These are phyloP conservation scores for Kodamaea laetipori DNA, from an alignment of 805 yeast species.

Conservation along the genomic window DNA sequence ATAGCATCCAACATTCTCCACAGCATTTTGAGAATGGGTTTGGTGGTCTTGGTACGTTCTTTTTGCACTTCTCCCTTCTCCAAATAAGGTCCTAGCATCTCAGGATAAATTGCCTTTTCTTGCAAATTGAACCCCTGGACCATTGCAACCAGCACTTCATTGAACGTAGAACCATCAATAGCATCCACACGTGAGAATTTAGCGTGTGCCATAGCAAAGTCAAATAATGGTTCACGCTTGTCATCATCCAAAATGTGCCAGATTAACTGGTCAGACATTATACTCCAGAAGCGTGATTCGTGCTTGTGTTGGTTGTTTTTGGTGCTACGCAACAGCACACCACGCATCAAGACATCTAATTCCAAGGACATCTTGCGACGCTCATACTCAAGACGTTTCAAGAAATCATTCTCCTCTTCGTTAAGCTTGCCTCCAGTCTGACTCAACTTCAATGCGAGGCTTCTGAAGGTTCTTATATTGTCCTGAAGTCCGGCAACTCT, in stretches of 20 bases:
- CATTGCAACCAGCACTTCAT: slow-evolving; percentile 57
- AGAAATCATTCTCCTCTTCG: slow-evolving; percentile 23
- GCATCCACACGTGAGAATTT: slow-evolving; percentile 62
- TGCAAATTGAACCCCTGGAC: slow-evolving; percentile 72
- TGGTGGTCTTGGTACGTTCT: slow-evolving; percentile 6
- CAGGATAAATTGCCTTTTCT: slow-evolving; percentile 62
- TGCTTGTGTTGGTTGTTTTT: slow-evolving; percentile 23
- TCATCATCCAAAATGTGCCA: slow-evolving; percentile 65
- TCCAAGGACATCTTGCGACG: slow-evolving; percentile 36
- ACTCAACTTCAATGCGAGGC: slow-evolving; percentile 44
- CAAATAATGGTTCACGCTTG: slow-evolving; percentile 63
- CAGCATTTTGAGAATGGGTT: slow-evolving; percentile 32
- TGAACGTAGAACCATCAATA: slow-evolving; percentile 66
- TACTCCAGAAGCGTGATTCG: slow-evolving; percentile 26
- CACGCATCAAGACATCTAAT: slow-evolving; percentile 37
- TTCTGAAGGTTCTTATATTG: slow-evolving; percentile 29
- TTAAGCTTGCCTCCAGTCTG: slow-evolving; percentile 29
- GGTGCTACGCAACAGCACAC: slow-evolving; percentile 26
- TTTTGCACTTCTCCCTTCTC: slow-evolving; percentile 16
- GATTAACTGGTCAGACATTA: slow-evolving; percentile 63
- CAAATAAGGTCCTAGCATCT: slow-evolving; percentile 59
- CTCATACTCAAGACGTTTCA: slow-evolving; percentile 32
- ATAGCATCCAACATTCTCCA: slow-evolving; percentile 88
- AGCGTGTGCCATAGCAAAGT: slow-evolving; percentile 64
- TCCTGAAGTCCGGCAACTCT: slow-evolving; percentile 34